These are phyloP conservation scores for Trichoderma sp. DNA, from an alignment of 2,329 filamentous ascomycete genomes.

Conservation along the genomic window DNA sequence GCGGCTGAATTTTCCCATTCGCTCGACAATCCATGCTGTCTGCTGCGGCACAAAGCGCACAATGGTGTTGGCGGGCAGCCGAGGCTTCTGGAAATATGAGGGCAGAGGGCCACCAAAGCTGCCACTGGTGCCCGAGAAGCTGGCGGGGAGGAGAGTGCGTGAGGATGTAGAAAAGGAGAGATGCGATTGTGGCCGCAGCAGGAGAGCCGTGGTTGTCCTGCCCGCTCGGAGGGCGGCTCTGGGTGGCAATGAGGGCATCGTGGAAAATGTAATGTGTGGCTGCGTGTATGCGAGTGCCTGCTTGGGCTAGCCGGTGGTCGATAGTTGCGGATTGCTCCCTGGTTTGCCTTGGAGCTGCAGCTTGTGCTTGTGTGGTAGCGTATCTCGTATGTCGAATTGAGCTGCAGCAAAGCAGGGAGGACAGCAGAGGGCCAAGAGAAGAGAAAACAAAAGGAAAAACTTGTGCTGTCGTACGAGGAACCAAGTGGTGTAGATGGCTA, in stretches of 20 bases:
- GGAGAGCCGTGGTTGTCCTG: conserved; percentile 5
- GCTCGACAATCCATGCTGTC: conserved; percentile 98
- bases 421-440: not conserved
- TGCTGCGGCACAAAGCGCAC: conserved; percentile 98
- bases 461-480: not conserved
- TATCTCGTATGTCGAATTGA: not conserved
- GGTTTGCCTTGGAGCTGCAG: not conserved
- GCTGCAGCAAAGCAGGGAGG: not conserved
- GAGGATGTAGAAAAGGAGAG: conserved; percentile 33
- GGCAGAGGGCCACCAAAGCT: conserved; percentile 42
- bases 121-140: conserved; percentile 28
- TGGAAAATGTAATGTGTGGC: not conserved
- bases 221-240: conserved; percentile 31
- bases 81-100: conserved; percentile 75
- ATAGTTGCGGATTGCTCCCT: not conserved
- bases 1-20: conserved; percentile 95
- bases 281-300: not conserved
- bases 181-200: conserved; percentile 21
- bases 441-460: not conserved
- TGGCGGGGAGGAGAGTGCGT: conserved; percentile 35
- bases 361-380: not conserved
- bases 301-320: not conserved
- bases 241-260: conserved; percentile 32
- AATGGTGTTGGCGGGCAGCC: conserved; percentile 87
- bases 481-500: not conserved